Conservation (phyloP, 192 early-diverging fungal species). For the Backusella morwellensis region DNA sequence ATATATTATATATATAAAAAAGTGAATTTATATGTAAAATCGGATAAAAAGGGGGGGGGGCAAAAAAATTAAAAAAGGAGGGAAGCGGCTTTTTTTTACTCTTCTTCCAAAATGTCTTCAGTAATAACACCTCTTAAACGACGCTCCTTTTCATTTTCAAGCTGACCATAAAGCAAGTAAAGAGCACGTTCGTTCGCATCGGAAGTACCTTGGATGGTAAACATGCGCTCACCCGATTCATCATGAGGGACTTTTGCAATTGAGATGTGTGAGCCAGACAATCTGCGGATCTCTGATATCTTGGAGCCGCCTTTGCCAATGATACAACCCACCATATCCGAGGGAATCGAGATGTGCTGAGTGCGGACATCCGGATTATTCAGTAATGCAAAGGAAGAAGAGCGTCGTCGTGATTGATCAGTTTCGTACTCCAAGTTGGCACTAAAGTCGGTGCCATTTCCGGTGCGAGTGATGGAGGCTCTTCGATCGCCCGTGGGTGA, state of each 20-base stretch:
- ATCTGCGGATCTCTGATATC: conserved; percentile 74
- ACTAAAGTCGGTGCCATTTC: conserved; percentile 57
- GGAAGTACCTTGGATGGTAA: conserved; percentile 85
- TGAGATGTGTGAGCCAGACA: conserved; percentile 81
- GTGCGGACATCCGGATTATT: conserved; percentile 59
- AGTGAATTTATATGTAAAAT: too few species aligned
- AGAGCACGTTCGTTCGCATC: conserved; percentile 89
- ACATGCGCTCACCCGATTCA: conserved; percentile 82
- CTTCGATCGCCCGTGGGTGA: conserved; percentile 10
- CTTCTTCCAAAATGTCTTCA: conserved; percentile 6
- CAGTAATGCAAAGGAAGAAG: conserved; percentile 24
- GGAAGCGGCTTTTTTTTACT: background rate
- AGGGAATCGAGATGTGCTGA: conserved; percentile 87
- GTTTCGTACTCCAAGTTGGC: background rate
- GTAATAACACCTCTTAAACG: conserved; percentile 47
- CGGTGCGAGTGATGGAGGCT: conserved; percentile 48
- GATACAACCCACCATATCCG: conserved; percentile 94
- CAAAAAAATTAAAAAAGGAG: too few species aligned
- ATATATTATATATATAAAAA: too few species aligned
- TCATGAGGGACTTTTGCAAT: conserved; percentile 82
- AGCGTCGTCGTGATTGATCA: conserved; percentile 14
- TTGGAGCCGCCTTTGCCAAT: conserved; percentile 91
- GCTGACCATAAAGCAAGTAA: conserved; percentile 81
- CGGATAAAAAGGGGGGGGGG: too few species aligned
- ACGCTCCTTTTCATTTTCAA: conserved; percentile 85